These are phyloP conservation scores for Aureobasidium sp. DNA, from an alignment of 2,329 filamentous ascomycete species.

Conservation along the genomic window DNA sequence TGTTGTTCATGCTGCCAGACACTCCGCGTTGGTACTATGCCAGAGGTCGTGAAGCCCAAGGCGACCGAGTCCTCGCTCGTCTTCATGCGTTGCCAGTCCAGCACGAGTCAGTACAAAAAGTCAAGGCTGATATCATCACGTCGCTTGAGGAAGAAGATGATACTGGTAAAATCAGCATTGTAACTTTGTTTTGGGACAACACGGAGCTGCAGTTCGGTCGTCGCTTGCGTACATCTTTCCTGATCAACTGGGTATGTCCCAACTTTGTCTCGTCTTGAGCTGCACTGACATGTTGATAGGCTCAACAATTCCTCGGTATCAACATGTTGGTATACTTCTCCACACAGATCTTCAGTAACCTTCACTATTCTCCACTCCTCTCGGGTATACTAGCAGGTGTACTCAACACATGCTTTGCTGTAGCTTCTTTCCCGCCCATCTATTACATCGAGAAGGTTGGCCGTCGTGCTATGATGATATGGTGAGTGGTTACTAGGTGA, in stretches of 20 bases:
- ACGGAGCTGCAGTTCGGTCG: constrained; percentile 32
- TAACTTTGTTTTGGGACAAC: constrained; percentile 30
- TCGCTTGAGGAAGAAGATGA: constrained; percentile 26
- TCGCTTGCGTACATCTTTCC: constrained; percentile 33
- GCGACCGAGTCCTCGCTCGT: constrained; percentile 19
- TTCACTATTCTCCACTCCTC: constrained; percentile 24
- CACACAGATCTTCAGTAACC: constrained; percentile 28
- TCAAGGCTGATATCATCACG: constrained; percentile 25
- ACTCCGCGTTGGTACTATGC: constrained; percentile 32
- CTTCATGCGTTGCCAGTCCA: constrained; percentile 19
- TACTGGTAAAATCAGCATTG: constrained; percentile 26
- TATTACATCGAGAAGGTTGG: constrained; percentile 30
- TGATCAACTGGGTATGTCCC: constrained; percentile 24
- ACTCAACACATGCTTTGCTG: constrained; percentile 25
- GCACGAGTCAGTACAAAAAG: constrained; percentile 20
- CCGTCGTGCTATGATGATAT: constrained; percentile 27
- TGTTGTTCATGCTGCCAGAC: constrained; percentile 26
- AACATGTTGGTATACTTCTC: constrained; percentile 30
- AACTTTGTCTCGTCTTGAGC: not conserved
- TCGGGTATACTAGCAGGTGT: constrained; percentile 25
- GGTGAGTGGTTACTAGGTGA: constrained; percentile 5
- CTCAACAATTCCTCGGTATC: constrained; percentile 29
- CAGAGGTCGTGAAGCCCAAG: constrained; percentile 17
- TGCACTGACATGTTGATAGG: not conserved
- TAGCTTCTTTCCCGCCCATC: constrained; percentile 24